Evolutionary conservation across 495 filamentous ascomycete genomes (phyloP).

Genomic region (Lichenothelia convexa): DNA sequence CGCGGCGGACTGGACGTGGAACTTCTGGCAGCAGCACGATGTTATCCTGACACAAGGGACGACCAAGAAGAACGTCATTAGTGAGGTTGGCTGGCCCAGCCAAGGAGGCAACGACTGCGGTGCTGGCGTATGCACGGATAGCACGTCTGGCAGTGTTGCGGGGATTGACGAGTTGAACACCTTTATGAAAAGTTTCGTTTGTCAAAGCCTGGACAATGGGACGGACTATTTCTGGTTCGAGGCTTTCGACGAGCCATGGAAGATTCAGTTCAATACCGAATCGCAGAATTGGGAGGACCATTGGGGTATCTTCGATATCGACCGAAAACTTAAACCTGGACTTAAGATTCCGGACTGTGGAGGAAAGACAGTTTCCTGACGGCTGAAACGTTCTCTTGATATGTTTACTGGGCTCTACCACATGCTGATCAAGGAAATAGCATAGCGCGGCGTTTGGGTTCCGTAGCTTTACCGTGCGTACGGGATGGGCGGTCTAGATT

Average conservation of each 20-base stretch:
- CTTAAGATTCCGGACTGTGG: slow-evolving; percentile 78
- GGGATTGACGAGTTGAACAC: slow-evolving; percentile 69
- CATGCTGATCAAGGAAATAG: too few species aligned
- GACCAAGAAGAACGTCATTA: slow-evolving; percentile 50
- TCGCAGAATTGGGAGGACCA: slow-evolving; percentile 79
- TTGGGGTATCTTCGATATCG: slow-evolving; percentile 83
- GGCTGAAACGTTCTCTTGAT: too few species aligned
- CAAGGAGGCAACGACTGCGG: slow-evolving; percentile 70
- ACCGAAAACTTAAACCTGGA: slow-evolving; percentile 68
- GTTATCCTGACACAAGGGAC: slow-evolving; percentile 36
- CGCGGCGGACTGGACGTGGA: slow-evolving; percentile 68
- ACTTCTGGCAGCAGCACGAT: slow-evolving; percentile 57
- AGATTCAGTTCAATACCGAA: slow-evolving; percentile 45
- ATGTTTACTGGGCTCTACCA: too few species aligned
- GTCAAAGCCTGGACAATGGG: slow-evolving; percentile 53
- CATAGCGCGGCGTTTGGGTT: too few species aligned
- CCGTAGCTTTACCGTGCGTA: too few species aligned
- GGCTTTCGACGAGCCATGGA: slow-evolving; percentile 94
- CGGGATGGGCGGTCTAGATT: too few species aligned
- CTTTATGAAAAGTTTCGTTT: slow-evolving; percentile 78
- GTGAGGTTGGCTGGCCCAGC: slow-evolving; percentile 85
- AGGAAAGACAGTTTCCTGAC: slow-evolving; percentile 58
- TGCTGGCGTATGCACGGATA: slow-evolving; percentile 31
- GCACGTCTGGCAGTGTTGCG: slow-evolving; percentile 45
- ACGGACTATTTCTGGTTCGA: slow-evolving; percentile 96